These are phyloP conservation scores for Graphiopsis chlorocephala DNA, from an alignment of 2,329 filamentous ascomycete species.

Conservation along the genomic window DNA sequence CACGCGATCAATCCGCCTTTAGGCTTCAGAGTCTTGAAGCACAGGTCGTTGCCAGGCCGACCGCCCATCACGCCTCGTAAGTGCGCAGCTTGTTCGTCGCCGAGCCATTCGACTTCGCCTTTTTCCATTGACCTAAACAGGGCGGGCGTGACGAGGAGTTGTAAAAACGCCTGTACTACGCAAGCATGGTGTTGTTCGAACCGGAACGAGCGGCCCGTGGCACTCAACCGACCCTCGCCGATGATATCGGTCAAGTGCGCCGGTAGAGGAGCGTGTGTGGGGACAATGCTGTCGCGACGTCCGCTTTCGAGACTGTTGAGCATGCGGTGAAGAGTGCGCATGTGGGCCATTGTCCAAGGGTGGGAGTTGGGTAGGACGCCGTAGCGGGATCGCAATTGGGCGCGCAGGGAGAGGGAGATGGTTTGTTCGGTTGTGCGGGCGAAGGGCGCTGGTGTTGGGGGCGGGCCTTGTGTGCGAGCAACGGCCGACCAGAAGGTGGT, in stretches of 20 bases:
- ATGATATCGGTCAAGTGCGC: conserved; percentile 20
- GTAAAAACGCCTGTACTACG: conserved; percentile 32
- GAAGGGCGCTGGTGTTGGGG: conserved; percentile 10
- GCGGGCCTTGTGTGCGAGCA: conserved; percentile 24
- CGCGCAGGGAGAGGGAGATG: conserved; percentile 24
- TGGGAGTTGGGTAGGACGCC: conserved; percentile 31
- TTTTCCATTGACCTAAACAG: conserved; percentile 25
- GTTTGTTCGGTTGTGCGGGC: conserved; percentile 15
- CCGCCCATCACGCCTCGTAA: conserved; percentile 24
- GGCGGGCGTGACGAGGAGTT: conserved; percentile 26
- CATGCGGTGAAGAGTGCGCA: conserved; percentile 38
- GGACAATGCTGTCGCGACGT: conserved; percentile 31
- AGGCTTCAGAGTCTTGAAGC: conserved; percentile 14
- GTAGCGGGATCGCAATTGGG: conserved; percentile 33
- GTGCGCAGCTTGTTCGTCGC: conserved; percentile 25
- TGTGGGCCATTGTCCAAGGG: conserved; percentile 37
- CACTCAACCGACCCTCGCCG: conserved; percentile 18
- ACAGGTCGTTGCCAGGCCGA: background rate
- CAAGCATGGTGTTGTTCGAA: conserved; percentile 30
- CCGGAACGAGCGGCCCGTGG: conserved; percentile 23
- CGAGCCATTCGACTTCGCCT: conserved; percentile 32
- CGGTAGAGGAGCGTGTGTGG: conserved; percentile 25
- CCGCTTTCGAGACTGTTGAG: conserved; percentile 31
- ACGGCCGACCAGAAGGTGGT: conserved; percentile 32
- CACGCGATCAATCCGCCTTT: conserved; percentile 18